Conservation (phyloP, 2,329 filamentous ascomycete species). For the Sordariomycetes sp. region DNA sequence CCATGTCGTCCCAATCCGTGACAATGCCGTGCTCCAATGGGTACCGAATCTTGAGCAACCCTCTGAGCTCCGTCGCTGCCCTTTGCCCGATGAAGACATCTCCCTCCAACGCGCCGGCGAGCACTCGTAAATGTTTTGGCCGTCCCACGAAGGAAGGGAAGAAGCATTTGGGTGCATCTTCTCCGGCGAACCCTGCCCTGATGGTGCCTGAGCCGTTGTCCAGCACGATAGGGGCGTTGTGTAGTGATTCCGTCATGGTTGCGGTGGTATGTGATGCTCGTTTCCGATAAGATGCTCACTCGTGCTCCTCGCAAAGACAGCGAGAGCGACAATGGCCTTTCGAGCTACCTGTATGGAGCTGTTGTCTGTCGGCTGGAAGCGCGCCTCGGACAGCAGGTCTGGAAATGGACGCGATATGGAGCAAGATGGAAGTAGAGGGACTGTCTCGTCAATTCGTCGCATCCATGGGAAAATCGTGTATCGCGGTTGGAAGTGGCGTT, state of each 20-base stretch:
- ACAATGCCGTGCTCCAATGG: slow-evolving; percentile 96
- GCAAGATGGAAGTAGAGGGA: too few relatives aligned
- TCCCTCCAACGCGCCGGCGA: slow-evolving; percentile 93
- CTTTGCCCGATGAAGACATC: slow-evolving; percentile 95
- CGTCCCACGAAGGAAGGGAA: slow-evolving; percentile 96
- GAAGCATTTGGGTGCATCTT: slow-evolving; percentile 91
- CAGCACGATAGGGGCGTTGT: slow-evolving; percentile 97
- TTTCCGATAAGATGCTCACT: neutral
- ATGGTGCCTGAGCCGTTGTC: slow-evolving; percentile 99
- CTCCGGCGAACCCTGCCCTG: slow-evolving; percentile 90
- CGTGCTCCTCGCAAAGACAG: neutral
- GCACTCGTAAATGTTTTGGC: slow-evolving; percentile 87
- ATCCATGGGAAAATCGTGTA: neutral
- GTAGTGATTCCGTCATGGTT: slow-evolving; percentile 56
- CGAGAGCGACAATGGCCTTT: too few relatives aligned
- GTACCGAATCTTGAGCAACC: slow-evolving; percentile 90
- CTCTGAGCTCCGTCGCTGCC: slow-evolving; percentile 78
- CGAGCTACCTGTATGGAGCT: too few relatives aligned
- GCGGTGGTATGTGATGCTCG: slow-evolving; percentile 1
- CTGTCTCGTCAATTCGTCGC: neutral
- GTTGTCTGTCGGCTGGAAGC: too few relatives aligned
- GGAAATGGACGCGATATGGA: too few relatives aligned
- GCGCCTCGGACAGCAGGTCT: too few relatives aligned
- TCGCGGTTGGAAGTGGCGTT: too few relatives aligned
- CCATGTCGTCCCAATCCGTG: slow-evolving; percentile 99